phyloP scores from a whole-genome alignment of 805 yeast genomes.

The Candida mattraensis region DNA sequence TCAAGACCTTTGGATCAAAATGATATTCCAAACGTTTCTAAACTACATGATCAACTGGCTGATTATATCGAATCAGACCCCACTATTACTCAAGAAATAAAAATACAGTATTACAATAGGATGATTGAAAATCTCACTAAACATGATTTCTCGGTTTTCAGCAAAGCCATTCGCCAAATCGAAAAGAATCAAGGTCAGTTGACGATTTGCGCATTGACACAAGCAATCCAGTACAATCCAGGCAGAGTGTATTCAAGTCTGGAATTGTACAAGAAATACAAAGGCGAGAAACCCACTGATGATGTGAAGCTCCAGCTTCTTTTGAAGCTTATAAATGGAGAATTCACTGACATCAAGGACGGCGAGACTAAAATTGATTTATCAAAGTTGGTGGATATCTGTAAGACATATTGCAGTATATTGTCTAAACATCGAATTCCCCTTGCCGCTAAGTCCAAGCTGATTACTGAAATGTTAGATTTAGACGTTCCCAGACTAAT shows the following conservation, averaged over 20 bases:
- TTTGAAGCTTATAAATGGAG: slow-evolving; percentile 5
- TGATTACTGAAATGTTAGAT: slow-evolving; percentile 20
- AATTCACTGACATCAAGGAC: slow-evolving; percentile 13
- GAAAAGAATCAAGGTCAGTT: slow-evolving; percentile 6
- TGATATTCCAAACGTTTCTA: no score
- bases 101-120: slow-evolving; percentile 22
- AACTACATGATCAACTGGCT: no score
- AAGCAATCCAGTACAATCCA: slow-evolving; percentile 34
- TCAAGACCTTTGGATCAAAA: no score
- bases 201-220: slow-evolving; percentile 19
- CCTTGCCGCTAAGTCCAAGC: slow-evolving; percentile 5
- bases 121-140: slow-evolving; percentile 28
- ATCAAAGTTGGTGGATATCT: slow-evolving; percentile 12
- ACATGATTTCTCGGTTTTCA: slow-evolving; percentile 28
- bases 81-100: no score
- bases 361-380: slow-evolving; percentile 17
- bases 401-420: slow-evolving; percentile 16
- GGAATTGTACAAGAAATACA: slow-evolving; percentile 29
- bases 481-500: slow-evolving; percentile 20
- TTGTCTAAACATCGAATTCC: slow-evolving; percentile 16
- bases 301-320: slow-evolving; percentile 1
- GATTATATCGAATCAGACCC: no score
- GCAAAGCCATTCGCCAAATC: slow-evolving; percentile 16
- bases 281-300: slow-evolving; percentile 1
- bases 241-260: slow-evolving; percentile 37